Conservation (phyloP, 352 stramenopile species). For the Globisporangium okanoganense region DNA sequence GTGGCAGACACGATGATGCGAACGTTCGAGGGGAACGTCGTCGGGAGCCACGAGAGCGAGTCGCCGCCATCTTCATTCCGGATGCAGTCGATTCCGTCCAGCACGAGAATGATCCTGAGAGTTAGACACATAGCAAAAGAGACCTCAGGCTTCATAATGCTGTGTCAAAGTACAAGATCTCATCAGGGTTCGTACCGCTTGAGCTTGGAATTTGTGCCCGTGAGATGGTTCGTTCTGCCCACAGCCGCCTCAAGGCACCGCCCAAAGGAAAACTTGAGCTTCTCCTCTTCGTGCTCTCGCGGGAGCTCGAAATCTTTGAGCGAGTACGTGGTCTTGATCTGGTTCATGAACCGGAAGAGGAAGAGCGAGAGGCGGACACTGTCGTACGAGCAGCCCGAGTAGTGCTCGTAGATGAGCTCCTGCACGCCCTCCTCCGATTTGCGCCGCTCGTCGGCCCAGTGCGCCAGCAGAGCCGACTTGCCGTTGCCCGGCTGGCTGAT, state of each 20-base stretch:
- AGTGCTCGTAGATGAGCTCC: constrained; percentile 83
- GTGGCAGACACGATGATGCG: constrained; percentile 73
- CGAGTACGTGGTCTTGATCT: constrained; percentile 65
- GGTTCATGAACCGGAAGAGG: constrained; percentile 78
- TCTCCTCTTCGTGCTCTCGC: constrained; percentile 78
- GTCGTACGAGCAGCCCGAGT: constrained; percentile 77
- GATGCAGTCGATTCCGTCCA: constrained; percentile 81
- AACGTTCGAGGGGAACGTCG: constrained; percentile 57
- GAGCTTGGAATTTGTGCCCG: constrained; percentile 27
- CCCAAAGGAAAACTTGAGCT: constrained; percentile 81
- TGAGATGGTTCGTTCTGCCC: constrained; percentile 33
- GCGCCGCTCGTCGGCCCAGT: constrained; percentile 59
- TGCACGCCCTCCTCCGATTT: constrained; percentile 22
- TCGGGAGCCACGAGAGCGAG: constrained; percentile 83
- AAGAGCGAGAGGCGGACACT: constrained; percentile 81
- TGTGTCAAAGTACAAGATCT: background rate
- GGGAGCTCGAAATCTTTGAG: constrained; percentile 81
- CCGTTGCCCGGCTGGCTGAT: constrained; percentile 60
- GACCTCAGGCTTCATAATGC: background rate
- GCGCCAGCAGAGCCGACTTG: constrained; percentile 73
- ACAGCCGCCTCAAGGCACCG: constrained; percentile 73
- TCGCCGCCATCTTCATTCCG: constrained; percentile 78
- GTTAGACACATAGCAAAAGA: background rate
- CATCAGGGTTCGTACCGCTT: constrained; percentile 23
- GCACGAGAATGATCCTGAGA: constrained; percentile 68